Evolutionary conservation across 768 basidiomycete species (phyloP).

Genomic region (Tulasnella sp.): DNA sequence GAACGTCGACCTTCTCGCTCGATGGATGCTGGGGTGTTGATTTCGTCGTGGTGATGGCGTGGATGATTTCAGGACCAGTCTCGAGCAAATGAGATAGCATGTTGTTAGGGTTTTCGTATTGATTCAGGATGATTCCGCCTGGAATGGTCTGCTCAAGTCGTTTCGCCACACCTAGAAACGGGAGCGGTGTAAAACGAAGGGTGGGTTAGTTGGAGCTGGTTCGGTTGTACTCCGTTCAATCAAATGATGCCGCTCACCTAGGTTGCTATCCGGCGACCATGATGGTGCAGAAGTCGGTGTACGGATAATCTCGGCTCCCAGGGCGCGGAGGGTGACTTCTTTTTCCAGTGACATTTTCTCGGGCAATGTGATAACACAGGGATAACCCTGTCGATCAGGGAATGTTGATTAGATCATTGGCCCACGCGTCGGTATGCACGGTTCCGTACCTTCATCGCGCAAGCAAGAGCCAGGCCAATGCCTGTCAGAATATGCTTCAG

Average conservation of each 20-base stretch:
- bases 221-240: too few species aligned
- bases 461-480: slow-evolving; percentile 87
- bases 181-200: slow-evolving; percentile 21
- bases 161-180: slow-evolving; percentile 63
- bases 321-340: slow-evolving; percentile 78
- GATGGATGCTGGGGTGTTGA: slow-evolving; percentile 48
- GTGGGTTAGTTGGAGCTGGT: slow-evolving; percentile 75
- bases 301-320: slow-evolving; percentile 90
- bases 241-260: slow-evolving; percentile 76
- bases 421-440: too few species aligned
- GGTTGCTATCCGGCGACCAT: slow-evolving; percentile 83
- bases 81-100: slow-evolving; percentile 82
- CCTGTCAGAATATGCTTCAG: slow-evolving; percentile 35
- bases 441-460: slow-evolving; percentile 75
- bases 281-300: slow-evolving; percentile 85
- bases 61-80: slow-evolving; percentile 88
- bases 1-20: slow-evolving; percentile 64
- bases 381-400: slow-evolving; percentile 57
- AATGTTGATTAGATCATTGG: neutral
- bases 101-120: slow-evolving; percentile 63
- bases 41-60: slow-evolving; percentile 56
- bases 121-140: slow-evolving; percentile 81
- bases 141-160: slow-evolving; percentile 70
- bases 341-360: slow-evolving; percentile 98
- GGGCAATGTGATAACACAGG: slow-evolving; percentile 80